phyloP scores from a whole-genome alignment of 2,329 filamentous ascomycete genomes.

The Fulvia fulva region DNA sequence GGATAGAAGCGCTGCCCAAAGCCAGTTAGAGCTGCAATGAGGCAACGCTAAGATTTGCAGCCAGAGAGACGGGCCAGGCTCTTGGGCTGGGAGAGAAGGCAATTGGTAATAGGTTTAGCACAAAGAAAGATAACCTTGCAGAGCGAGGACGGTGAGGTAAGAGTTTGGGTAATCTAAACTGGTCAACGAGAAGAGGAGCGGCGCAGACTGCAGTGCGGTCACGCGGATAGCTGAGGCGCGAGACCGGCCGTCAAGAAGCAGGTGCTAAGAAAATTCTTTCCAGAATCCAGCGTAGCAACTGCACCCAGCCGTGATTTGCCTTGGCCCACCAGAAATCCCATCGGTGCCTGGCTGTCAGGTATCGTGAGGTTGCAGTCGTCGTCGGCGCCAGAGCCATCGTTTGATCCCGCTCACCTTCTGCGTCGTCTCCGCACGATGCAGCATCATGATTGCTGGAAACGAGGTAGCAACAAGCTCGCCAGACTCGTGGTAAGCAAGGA shows the following conservation, averaged over 20 bases:
- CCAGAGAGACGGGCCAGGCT: conserved; percentile 21
- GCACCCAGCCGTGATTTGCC: conserved; percentile 2
- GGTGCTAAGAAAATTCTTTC: conserved; percentile 4
- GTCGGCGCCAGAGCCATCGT: background rate
- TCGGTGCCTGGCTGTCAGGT: background rate
- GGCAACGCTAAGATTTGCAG: conserved; percentile 32
- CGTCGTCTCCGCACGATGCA: background rate
- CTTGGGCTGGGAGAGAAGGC: conserved; percentile 17
- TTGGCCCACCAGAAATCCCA: background rate
- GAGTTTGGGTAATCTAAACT: conserved; percentile 29
- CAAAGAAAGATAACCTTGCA: conserved; percentile 39
- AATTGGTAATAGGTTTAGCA: conserved; percentile 31
- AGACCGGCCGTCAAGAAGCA: conserved; percentile 3
- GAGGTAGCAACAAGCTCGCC: conserved; percentile 6
- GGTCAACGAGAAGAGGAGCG: conserved; percentile 18
- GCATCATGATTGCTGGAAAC: conserved; percentile 3
- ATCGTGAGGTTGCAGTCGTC: conserved; percentile 1
- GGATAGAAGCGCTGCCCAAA: conserved; percentile 25
- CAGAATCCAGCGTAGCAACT: background rate
- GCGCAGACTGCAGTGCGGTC: conserved; percentile 9
- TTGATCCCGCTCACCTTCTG: background rate
- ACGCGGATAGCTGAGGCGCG: conserved; percentile 4
- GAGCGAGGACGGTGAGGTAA: conserved; percentile 28
- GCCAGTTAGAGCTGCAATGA: conserved; percentile 26
- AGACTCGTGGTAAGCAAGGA: background rate